phyloP scores from a whole-genome alignment of 768 basidiomycete genomes.

The Tricholoma furcatifolium region DNA sequence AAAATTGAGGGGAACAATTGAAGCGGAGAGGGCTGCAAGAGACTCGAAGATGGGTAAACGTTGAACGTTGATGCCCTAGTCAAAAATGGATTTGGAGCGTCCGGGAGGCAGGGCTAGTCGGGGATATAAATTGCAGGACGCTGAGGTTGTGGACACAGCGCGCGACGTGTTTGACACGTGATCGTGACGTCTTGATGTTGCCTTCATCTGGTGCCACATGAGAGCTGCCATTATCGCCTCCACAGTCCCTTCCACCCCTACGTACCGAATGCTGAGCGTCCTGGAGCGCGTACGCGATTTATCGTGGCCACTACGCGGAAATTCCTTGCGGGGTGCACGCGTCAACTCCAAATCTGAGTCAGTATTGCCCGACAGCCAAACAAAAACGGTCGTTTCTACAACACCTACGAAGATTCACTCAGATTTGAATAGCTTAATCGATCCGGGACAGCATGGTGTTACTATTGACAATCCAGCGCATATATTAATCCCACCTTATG shows the following conservation, averaged over 20 bases:
- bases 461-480: not conserved
- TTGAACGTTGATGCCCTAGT: too few relatives aligned
- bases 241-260: too few relatives aligned
- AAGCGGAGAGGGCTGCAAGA: too few relatives aligned
- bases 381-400: not conserved
- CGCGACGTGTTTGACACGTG: too few relatives aligned
- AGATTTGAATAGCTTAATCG: constrained; percentile 29
- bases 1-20: too few relatives aligned
- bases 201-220: not conserved
- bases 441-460: constrained; percentile 13
- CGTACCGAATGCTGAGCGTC: constrained; percentile 8
- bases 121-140: too few relatives aligned
- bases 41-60: too few relatives aligned
- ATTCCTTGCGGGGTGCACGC: not conserved
- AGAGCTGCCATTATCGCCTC: not conserved
- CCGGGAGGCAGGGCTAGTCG: too few relatives aligned
- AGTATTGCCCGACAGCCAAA: not conserved
- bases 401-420: constrained; percentile 37
- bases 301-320: constrained; percentile 4
- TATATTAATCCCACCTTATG: not conserved
- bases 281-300: constrained; percentile 7
- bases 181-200: not conserved
- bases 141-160: too few relatives aligned
- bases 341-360: not conserved
- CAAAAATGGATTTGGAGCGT: too few relatives aligned